Conservation (phyloP, 352 stramenopile genomes). For the Pythium chondricola region DNA sequence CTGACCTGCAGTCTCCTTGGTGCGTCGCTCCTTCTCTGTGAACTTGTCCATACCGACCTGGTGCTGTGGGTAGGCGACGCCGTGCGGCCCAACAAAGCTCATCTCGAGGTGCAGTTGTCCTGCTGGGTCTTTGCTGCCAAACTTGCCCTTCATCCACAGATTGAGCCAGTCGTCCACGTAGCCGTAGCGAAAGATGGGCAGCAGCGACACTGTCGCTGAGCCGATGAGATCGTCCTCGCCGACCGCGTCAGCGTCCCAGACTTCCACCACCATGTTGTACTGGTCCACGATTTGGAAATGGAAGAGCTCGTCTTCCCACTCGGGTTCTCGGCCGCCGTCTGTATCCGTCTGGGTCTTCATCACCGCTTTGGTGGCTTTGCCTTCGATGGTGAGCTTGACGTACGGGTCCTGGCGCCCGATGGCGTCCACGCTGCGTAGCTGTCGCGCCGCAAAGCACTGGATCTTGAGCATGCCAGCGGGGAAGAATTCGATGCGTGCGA, state of each 20-base stretch:
- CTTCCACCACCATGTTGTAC: constrained; percentile 86
- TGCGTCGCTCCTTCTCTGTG: constrained; percentile 62
- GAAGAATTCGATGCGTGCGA: constrained; percentile 80
- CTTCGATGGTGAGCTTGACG: constrained; percentile 72
- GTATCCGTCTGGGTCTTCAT: constrained; percentile 85
- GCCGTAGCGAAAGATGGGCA: constrained; percentile 88
- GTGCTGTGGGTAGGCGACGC: constrained; percentile 89
- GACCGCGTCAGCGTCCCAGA: constrained; percentile 90
- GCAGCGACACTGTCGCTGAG: constrained; percentile 66
- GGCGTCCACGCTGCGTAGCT: constrained; percentile 68
- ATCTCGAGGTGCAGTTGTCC: constrained; percentile 86
- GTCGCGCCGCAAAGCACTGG: constrained; percentile 45
- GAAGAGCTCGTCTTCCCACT: constrained; percentile 82
- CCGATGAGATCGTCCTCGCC: constrained; percentile 89
- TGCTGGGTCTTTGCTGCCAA: constrained; percentile 77
- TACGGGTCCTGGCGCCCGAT: constrained; percentile 75
- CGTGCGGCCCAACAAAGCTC: constrained; percentile 74
- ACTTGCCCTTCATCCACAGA: constrained; percentile 83
- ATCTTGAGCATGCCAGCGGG: constrained; percentile 64
- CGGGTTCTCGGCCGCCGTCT: constrained; percentile 70
- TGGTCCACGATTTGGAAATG: constrained; percentile 92
- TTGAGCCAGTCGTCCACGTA: constrained; percentile 86
- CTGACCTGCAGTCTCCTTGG: constrained; percentile 44
- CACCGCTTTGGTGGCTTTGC: constrained; percentile 61
- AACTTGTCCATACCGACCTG: constrained; percentile 75